phyloP scores from a whole-genome alignment of 2,329 filamentous ascomycete genomes.

The Chaetothyriales sp. region DNA sequence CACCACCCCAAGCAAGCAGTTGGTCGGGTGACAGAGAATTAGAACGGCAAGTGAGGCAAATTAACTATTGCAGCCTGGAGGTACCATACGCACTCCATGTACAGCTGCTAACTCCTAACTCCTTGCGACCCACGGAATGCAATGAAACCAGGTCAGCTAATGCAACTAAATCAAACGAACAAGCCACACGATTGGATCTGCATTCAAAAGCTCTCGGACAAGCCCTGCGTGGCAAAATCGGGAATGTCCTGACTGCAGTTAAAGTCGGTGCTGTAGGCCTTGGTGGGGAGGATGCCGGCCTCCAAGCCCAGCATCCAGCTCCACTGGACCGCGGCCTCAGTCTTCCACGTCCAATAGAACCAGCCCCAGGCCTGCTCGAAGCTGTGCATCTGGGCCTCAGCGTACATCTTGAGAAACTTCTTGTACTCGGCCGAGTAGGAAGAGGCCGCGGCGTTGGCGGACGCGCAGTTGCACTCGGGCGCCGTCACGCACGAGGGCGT shows the following conservation, averaged over 20 bases:
- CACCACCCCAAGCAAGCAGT: too few species aligned
- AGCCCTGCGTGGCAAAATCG: slow-evolving; percentile 26
- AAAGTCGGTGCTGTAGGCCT: slow-evolving; percentile 59
- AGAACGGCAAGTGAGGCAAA: too few species aligned
- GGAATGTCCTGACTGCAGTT: slow-evolving; percentile 43
- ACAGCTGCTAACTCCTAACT: too few species aligned
- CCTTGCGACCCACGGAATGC: too few species aligned
- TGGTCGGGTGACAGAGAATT: too few species aligned
- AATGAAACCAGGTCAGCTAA: too few species aligned
- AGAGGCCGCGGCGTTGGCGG: slow-evolving; percentile 60
- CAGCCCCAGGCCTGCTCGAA: slow-evolving; percentile 92
- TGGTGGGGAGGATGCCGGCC: slow-evolving; percentile 64
- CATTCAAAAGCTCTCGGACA: slow-evolving; percentile 23
- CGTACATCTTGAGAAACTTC: slow-evolving; percentile 74
- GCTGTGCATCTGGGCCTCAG: slow-evolving; percentile 86
- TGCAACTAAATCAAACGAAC: too few species aligned
- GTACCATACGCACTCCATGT: too few species aligned
- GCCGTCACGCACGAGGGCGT: slow-evolving; percentile 29
- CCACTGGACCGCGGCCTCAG: slow-evolving; percentile 77
- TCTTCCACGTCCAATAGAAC: slow-evolving; percentile 99
- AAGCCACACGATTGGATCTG: background rate
- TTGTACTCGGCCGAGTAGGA: slow-evolving; percentile 64
- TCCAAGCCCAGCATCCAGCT: slow-evolving; percentile 71
- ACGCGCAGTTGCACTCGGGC: slow-evolving; percentile 54
- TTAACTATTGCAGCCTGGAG: too few species aligned